These are phyloP conservation scores for Medakamo hakoo DNA, from an alignment of 139 green algal genomes.

Conservation along the genomic window DNA sequence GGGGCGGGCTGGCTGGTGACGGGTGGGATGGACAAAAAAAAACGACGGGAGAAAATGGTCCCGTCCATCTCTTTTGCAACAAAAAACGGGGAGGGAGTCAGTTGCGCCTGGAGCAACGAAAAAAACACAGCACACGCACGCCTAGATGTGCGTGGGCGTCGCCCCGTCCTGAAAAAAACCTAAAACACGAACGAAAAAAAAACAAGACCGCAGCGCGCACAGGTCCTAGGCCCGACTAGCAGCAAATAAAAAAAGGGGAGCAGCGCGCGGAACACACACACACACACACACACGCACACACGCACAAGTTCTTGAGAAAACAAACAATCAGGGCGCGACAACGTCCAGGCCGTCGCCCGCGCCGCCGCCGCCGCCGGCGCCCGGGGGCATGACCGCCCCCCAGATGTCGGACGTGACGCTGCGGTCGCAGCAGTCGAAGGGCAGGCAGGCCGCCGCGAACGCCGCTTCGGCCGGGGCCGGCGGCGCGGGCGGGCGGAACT, in stretches of 20 bases:
- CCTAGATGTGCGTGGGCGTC: no score
- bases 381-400: conserved; percentile 15
- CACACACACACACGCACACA: background rate
- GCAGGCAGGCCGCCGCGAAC: conserved; percentile 1
- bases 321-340: conserved; percentile 14
- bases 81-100: no score
- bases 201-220: background rate
- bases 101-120: no score
- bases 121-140: no score
- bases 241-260: no score
- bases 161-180: no score
- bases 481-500: background rate
- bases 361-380: conserved; percentile 4
- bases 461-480: background rate
- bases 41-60: background rate
- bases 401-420: conserved; percentile 20
- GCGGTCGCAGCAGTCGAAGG: conserved; percentile 20
- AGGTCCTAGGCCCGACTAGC: no score
- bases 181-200: background rate
- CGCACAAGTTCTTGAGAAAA: background rate
- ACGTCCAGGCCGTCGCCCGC: conserved; percentile 1
- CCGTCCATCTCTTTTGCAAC: background rate
- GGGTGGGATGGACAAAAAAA: background rate
- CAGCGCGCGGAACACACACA: background rate
- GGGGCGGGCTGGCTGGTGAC: no score